Evolutionary conservation across 257 asterid species (phyloP), one percentile per base, ranked within the genome.

Genomic region (Fraxinus anomala): DNA sequence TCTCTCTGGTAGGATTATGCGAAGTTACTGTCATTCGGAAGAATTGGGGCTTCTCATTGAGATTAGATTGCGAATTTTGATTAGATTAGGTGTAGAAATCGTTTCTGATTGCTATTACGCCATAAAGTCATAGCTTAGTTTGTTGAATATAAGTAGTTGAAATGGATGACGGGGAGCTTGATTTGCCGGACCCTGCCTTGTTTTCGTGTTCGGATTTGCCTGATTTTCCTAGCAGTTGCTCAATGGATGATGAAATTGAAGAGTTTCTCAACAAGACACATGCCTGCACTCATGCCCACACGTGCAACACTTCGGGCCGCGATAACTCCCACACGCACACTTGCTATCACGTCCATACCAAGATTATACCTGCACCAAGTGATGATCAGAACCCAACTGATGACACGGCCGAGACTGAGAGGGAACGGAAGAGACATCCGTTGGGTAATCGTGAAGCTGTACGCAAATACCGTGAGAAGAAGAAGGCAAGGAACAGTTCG

Each of bases 401-500:
- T 33, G 99, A 93, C 80, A 89, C 97, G 19, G 94, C 97, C 5
- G 98, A 91, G 86, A 93, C 88, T 10, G 98, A 90, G 77, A 93
- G 85, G 69, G 89, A 83, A 73, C 39, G 79, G 1, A 91, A 90
- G 82, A 92, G 91, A 81, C 91, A 97, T 44, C 92, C 99, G 2
- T 71, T 76, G 75, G 99, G 98, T 2, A 95, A 95, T 79, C 91
- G 92, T 68, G 99, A 95, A 85, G 99, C 99, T 19, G 99, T 95
- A 6, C 92, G 98, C 26, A 95, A 95, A 89, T 95, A 95, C 61
- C 83, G 99, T 73, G 98, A 93, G 84, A 95, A 93, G 92, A 95
- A 93, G 83, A 95, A 95, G 74, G 99, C 98, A 9, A 84, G 91
- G 33, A 31, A 3, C 4, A 31, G 33, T 0, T 31, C 33, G 33